Evolutionary conservation across 305 asterid genomes (phyloP).

Genomic region (Rubia tinctorum): DNA sequence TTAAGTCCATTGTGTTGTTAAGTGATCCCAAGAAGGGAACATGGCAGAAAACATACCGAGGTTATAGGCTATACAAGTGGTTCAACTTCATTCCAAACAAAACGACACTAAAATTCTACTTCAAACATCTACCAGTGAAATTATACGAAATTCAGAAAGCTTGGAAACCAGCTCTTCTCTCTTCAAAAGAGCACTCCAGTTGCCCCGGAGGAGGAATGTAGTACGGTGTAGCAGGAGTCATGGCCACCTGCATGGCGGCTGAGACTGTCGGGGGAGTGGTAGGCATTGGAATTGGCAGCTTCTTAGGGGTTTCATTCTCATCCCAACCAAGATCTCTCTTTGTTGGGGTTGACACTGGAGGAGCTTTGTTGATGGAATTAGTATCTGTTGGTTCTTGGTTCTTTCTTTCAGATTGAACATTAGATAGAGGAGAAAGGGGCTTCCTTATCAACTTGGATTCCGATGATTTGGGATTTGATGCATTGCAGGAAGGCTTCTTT

Average conservation of each 20-base stretch:
- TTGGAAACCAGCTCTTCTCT: constrained; percentile 35
- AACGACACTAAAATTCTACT: neutral
- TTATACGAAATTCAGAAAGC: constrained; percentile 12
- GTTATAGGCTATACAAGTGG: constrained; percentile 2
- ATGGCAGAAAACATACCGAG: neutral
- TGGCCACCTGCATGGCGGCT: constrained; percentile 32
- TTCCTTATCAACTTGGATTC: constrained; percentile 35
- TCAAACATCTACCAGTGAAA: constrained; percentile 13
- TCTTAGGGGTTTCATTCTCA: constrained; percentile 34
- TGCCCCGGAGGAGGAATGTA: constrained; percentile 14
- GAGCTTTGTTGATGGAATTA: constrained; percentile 18
- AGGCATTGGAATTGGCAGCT: constrained; percentile 28
- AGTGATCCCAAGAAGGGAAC: constrained; percentile 1
- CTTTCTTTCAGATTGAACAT: constrained; percentile 33
- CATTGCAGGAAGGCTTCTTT: constrained; percentile 22
- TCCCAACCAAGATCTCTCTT: constrained; percentile 19
- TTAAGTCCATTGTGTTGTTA: neutral
- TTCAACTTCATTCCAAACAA: neutral
- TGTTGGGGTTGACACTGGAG: constrained; percentile 26
- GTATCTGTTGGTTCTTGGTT: constrained; percentile 28
- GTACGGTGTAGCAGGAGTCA: constrained; percentile 31
- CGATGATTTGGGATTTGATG: constrained; percentile 25
- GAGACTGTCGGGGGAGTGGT: constrained; percentile 36
- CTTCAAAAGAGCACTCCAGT: constrained; percentile 41
- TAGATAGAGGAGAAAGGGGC: constrained; percentile 81